Percentiles rank a stretch among this genome's conserved stretches.
Conservation (phyloP, 225 moss, liverwort and hornwort genomes). For the Lunularia cruciata region DNA sequence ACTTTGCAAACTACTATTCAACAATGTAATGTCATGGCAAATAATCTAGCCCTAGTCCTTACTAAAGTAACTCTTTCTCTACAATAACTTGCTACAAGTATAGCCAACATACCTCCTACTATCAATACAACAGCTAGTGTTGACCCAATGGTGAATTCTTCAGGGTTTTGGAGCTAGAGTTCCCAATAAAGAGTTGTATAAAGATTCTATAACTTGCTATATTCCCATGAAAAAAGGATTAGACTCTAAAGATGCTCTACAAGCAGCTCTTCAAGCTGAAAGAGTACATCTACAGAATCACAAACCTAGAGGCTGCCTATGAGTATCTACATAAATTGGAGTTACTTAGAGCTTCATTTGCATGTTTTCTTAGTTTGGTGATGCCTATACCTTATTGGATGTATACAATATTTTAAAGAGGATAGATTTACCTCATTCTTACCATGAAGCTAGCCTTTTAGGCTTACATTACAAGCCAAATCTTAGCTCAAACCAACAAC, state of each 20-base stretch:
- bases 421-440: no score
- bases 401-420: no score
- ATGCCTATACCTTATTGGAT: no score
- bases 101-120: neutral
- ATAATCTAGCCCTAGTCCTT: neutral
- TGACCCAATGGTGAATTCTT: conserved; percentile 2
- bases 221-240: neutral
- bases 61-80: neutral
- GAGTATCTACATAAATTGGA: neutral
- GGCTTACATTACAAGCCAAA: no score
- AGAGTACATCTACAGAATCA: neutral
- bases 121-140: neutral
- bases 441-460: no score
- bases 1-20: neutral
- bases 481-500: no score
- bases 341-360: no score
- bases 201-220: neutral
- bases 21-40: neutral
- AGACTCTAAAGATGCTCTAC: no score
- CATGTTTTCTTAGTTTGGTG: no score
- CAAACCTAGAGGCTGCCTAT: neutral
- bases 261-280: neutral
- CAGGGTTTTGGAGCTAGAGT: neutral
- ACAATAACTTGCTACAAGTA: neutral
- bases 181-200: neutral